phyloP scores from a whole-genome alignment of 2,329 filamentous ascomycete species.

The Scedosporium minutisporum region DNA sequence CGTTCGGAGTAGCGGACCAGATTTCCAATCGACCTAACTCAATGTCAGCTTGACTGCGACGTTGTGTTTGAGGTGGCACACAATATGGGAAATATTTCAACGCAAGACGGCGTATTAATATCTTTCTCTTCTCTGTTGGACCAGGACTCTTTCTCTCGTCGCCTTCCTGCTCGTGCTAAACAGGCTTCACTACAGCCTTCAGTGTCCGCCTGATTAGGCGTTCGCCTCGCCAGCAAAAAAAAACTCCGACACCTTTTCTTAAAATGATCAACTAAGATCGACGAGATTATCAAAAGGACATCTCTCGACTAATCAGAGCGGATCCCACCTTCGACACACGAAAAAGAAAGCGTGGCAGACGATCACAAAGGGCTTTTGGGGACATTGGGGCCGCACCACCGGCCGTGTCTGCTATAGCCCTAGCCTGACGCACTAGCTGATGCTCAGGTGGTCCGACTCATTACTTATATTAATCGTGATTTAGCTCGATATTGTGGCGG shows the following conservation, averaged over 20 bases:
- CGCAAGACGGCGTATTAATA: neutral
- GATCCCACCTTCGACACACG: neutral
- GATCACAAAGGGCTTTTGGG: neutral
- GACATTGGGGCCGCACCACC: neutral
- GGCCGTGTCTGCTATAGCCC: neutral
- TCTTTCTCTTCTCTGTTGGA: neutral
- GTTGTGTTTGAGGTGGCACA: neutral
- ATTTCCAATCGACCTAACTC: neutral
- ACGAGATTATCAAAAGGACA: neutral
- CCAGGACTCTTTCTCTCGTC: neutral
- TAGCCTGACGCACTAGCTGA: neutral
- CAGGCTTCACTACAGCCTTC: neutral
- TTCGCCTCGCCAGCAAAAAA: neutral
- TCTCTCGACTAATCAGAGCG: neutral
- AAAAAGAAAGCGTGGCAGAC: neutral
- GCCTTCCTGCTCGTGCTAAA: neutral
- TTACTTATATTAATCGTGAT: neutral
- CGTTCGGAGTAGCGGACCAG: neutral
- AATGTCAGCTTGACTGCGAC: neutral
- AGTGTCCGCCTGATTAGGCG: neutral
- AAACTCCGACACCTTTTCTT: neutral
- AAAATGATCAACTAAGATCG: neutral
- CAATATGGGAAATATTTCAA: neutral
- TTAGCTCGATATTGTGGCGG: slow-evolving; percentile 3
- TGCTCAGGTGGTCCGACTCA: neutral